These are phyloP conservation scores for Colletotrichum chrysophilum DNA, from an alignment of 2,329 filamentous ascomycete species.

Conservation along the genomic window DNA sequence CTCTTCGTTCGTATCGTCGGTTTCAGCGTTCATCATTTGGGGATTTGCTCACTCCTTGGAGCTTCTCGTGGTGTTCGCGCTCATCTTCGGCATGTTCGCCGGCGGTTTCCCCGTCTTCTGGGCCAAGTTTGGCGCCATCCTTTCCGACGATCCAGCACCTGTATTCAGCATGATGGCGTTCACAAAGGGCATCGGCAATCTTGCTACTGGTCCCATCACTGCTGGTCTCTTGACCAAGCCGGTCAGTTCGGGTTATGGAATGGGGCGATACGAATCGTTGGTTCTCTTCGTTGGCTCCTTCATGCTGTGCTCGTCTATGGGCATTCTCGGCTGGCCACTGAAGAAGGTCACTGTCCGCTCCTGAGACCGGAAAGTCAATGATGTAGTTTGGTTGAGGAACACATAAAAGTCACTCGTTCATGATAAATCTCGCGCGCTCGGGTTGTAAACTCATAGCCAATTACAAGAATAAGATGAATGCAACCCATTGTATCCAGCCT, in stretches of 20 bases:
- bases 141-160: slow-evolving; percentile 30
- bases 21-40: slow-evolving; percentile 59
- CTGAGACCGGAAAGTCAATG: not conserved
- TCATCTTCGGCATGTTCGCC: slow-evolving; percentile 64
- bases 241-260: slow-evolving; percentile 9
- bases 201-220: slow-evolving; percentile 29
- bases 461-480: not conserved
- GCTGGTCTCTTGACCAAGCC: slow-evolving; percentile 22
- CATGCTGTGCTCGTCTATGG: slow-evolving; percentile 17
- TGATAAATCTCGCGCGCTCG: not conserved
- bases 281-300: slow-evolving; percentile 16
- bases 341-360: not conserved
- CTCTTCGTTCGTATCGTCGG: slow-evolving; percentile 51
- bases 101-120: slow-evolving; percentile 36
- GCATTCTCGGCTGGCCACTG: slow-evolving; percentile 10
- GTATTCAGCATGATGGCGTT: slow-evolving; percentile 33
- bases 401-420: not conserved
- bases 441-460: not conserved
- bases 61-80: slow-evolving; percentile 53
- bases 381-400: not conserved
- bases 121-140: slow-evolving; percentile 30
- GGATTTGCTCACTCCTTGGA: slow-evolving; percentile 51
- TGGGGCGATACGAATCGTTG: slow-evolving; percentile 10
- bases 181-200: slow-evolving; percentile 32
- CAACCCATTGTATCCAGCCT: not conserved